Base-by-base conservation (phyloP, 2,329 filamentous ascomycete species). In the Metarhizium humberi region DNA sequence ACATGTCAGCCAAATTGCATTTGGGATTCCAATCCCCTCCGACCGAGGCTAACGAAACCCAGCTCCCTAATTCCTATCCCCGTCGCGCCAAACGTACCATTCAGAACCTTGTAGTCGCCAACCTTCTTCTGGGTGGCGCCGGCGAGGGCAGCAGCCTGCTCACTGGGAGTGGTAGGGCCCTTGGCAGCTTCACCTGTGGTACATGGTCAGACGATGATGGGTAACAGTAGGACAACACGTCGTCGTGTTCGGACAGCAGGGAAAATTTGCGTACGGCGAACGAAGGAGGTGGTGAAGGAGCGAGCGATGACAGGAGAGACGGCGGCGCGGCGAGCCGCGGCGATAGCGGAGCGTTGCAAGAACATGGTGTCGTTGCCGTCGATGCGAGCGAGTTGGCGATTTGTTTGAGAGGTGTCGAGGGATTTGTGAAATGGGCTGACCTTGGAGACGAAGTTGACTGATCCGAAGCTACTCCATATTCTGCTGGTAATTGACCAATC, bases 291-390 rank as follows among this genome's bases (percentile, higher is more conserved):
- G 62, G 78, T 73, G 69, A 86, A 83, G 72, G 73, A 77, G 71
- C 83, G 82, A 65, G 77, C 76, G 67, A 78, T 71, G 60, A 73
- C 72, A 62, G 81, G 79, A 55, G 66, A 74, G 67, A 77, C 76
- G 58, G 77, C 82, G 58, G 67, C 71, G 62, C 83, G 80, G 70
- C 83, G 82, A 67, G 81, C 82, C 68, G 76, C 80, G 63, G 78
- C 73, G 62, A 82, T 67, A 69, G 78, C 81, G 67, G 82, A 77
- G 69, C 83, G 83, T 77, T 84, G 80, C 69, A 86, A 69, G 65
- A 85, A 82, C 83, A 86, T 85, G 66, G 66, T 69, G 71, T 66
- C 61, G 61, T 56, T 56, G 51, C 55, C 45, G 57, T 58, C 57
- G 59, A 42, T 54, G 51, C 49, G 52, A 52, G 48, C 30, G 38